phyloP scores from a whole-genome alignment of 2,329 filamentous ascomycete genomes.

The Diaporthe vexans region DNA sequence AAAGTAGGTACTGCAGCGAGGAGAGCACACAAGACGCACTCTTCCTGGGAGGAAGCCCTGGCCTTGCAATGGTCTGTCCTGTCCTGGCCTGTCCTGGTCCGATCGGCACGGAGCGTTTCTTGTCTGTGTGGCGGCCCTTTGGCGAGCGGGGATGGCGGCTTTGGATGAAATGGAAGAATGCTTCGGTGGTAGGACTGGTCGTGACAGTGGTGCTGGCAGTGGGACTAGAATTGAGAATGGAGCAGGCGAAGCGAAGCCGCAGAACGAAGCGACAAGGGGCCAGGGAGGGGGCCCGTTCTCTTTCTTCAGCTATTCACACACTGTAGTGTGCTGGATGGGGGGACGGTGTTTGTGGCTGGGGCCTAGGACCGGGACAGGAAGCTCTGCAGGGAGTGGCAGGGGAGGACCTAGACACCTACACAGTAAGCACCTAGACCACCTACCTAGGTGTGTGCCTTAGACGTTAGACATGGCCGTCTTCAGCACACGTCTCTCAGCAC shows the following conservation, averaged over 20 bases:
- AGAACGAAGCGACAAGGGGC: conserved; percentile 21
- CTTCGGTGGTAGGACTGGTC: neutral
- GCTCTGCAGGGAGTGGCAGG: neutral
- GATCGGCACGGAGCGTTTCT: conserved; percentile 33
- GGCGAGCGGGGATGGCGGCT: conserved; percentile 32
- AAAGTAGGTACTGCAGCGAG: neutral
- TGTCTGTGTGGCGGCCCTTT: conserved; percentile 27
- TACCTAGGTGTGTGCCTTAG: neutral
- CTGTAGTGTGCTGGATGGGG: neutral
- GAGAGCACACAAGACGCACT: neutral
- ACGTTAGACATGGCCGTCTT: neutral
- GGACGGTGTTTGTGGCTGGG: neutral
- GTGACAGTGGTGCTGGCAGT: neutral
- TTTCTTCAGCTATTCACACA: neutral
- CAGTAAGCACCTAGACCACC: neutral
- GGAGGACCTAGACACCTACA: neutral
- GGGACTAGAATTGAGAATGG: conserved; percentile 7
- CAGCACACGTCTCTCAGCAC: too few relatives aligned
- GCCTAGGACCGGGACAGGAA: neutral
- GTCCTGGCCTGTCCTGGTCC: conserved; percentile 29
- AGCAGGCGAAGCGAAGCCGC: conserved; percentile 26
- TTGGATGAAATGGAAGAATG: conserved; percentile 25
- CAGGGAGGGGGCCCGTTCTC: neutral
- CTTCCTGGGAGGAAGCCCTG: conserved; percentile 12
- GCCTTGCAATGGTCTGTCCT: conserved; percentile 3